Percentiles rank a stretch among this genome's conserved stretches.
Conservation (phyloP, 352 stramenopile species). For the Globisporangium cystogenes region DNA sequence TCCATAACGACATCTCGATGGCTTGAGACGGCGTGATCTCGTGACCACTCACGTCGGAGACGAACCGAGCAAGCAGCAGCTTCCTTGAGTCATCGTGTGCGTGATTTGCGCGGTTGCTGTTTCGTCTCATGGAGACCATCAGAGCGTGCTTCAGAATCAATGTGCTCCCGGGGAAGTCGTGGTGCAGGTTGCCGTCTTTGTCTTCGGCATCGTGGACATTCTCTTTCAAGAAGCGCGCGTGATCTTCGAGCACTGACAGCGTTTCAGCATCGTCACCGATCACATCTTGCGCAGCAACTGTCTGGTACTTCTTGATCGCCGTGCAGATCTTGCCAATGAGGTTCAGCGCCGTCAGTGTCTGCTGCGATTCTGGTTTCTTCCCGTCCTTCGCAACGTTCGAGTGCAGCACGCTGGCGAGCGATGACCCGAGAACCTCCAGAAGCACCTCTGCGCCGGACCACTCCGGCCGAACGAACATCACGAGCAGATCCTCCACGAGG, state of each 20-base stretch:
- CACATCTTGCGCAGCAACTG: slow-evolving; percentile 18
- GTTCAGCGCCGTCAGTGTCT: slow-evolving; percentile 57
- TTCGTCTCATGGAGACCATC: slow-evolving; percentile 37
- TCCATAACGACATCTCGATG: slow-evolving; percentile 35
- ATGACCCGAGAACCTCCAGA: slow-evolving; percentile 62
- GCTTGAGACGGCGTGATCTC: background rate
- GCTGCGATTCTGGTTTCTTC: slow-evolving; percentile 65
- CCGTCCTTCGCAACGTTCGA: slow-evolving; percentile 45
- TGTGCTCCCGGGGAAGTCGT: slow-evolving; percentile 1
- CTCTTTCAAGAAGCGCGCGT: slow-evolving; percentile 28
- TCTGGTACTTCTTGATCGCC: slow-evolving; percentile 60
- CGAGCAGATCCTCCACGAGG: slow-evolving; percentile 78
- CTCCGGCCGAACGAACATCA: slow-evolving; percentile 77
- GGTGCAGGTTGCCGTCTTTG: slow-evolving; percentile 1
- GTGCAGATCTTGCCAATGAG: slow-evolving; percentile 76
- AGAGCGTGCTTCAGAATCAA: slow-evolving; percentile 65
- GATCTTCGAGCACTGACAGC: slow-evolving; percentile 40
- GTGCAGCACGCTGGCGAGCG: slow-evolving; percentile 58
- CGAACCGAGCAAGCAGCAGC: slow-evolving; percentile 54
- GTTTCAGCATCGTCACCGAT: slow-evolving; percentile 43
- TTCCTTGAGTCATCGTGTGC: slow-evolving; percentile 37
- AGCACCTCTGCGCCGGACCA: slow-evolving; percentile 71
- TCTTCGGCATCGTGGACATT: slow-evolving; percentile 11
- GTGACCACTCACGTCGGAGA: slow-evolving; percentile 19
- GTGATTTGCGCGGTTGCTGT: slow-evolving; percentile 18